These are phyloP conservation scores for Noccaea bulbosa DNA, from an alignment of 345 rosid genomes.

Conservation along the genomic window DNA sequence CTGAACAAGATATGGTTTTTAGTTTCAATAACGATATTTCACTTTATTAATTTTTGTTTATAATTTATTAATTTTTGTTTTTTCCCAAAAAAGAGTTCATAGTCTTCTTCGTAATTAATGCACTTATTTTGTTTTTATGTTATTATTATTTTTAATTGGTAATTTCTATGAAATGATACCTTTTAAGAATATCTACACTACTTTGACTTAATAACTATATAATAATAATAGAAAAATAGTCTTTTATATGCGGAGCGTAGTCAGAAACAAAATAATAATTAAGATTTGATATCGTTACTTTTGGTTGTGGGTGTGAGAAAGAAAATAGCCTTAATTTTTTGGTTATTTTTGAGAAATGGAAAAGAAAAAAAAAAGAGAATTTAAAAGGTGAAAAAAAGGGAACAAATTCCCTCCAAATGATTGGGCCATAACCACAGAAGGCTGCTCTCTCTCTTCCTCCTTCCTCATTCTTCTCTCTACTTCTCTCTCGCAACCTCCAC, in stretches of 20 bases:
- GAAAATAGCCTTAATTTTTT: not conserved
- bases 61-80: too few relatives aligned
- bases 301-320: constrained; percentile 22
- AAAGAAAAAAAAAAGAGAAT: not conserved
- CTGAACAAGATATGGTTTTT: too few relatives aligned
- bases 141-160: too few relatives aligned
- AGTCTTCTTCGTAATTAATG: too few relatives aligned
- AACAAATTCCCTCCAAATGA: constrained; percentile 83
- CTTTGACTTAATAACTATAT: not conserved
- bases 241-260: not conserved
- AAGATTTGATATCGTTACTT: constrained; percentile 23
- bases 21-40: too few relatives aligned
- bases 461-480: not conserved
- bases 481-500: constrained; percentile 22
- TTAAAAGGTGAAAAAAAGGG: constrained; percentile 40
- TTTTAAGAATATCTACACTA: not conserved
- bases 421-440: constrained; percentile 50
- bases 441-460: constrained; percentile 10
- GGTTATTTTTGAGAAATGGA: not conserved
- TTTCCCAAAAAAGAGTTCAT: too few relatives aligned
- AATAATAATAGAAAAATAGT: not conserved
- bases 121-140: too few relatives aligned
- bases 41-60: too few relatives aligned
- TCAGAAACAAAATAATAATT: constrained; percentile 12
- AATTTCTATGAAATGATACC: too few relatives aligned